Conservation (phyloP, 2,329 filamentous ascomycete genomes). For the Alternaria triticimaculans region DNA sequence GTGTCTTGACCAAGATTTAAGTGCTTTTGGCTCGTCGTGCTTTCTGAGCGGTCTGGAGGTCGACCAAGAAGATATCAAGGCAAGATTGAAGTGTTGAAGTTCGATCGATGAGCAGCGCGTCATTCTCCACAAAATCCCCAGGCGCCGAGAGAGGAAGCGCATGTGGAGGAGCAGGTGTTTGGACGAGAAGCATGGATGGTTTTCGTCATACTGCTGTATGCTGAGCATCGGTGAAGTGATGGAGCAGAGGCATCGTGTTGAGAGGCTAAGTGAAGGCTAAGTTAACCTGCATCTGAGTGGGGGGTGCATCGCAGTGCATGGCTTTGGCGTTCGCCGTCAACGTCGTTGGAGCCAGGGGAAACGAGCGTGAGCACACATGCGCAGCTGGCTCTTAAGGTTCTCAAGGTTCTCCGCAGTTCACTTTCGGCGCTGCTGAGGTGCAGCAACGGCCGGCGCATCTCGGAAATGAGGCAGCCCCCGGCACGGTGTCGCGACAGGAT, state of each 20-base stretch:
- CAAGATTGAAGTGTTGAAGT: background rate
- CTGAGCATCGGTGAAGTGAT: slow-evolving; percentile 10
- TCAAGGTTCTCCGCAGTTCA: background rate
- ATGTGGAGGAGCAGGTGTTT: slow-evolving; percentile 22
- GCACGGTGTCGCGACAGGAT: background rate
- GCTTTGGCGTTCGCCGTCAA: background rate
- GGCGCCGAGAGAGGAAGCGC: slow-evolving; percentile 1
- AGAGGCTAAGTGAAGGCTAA: slow-evolving; percentile 32
- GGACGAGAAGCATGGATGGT: slow-evolving; percentile 4
- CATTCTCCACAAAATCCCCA: slow-evolving; percentile 22
- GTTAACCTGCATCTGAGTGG: slow-evolving; percentile 17
- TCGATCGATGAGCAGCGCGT: background rate
- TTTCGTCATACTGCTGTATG: slow-evolving; percentile 18
- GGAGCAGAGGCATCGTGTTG: slow-evolving; percentile 28
- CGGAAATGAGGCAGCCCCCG: background rate
- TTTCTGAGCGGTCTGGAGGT: background rate
- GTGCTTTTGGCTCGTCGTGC: background rate
- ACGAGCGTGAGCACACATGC: background rate
- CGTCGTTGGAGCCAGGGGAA: background rate
- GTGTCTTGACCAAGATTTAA: background rate
- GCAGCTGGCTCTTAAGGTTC: background rate
- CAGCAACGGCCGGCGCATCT: background rate
- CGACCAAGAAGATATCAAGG: background rate
- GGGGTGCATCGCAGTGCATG: slow-evolving; percentile 1
- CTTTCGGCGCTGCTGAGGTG: background rate